Base-by-base conservation (phyloP, 768 basidiomycete species). In the Kwoniella dejecticola region DNA sequence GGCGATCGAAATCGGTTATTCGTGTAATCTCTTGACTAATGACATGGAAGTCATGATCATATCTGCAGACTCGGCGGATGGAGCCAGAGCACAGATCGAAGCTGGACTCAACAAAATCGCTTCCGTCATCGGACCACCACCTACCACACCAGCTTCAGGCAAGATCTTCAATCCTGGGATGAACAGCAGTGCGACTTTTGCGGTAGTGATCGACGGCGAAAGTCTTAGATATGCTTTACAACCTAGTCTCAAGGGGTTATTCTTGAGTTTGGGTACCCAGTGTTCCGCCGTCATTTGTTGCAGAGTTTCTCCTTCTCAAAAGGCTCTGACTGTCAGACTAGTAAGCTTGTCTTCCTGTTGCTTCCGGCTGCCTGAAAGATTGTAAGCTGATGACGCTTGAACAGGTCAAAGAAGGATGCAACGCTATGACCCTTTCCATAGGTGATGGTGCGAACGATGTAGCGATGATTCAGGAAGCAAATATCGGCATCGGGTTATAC, bases 401-500 rank as follows among this genome's bases (percentile, higher is more conserved):
- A 11, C 62, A 90, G 90, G 91, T 97, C 77, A 97, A 97, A 72
- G 92, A 97, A 69, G 95, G 95, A 10, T 86, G 89, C 47, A 88
- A 91, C 50, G 93, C 93, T 0, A 96, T 97, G 95, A 95, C 94
- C 1, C 79, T 98, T 27, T 90, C 94, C 0, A 98, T 99, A 55
- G 95, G 95, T 10, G 95, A 98, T 70, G 81, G 79, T n/a, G 95
- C 95, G 15, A 98, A 98, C 74, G 95, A 98, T 74, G 95, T 98
- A 23, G 93, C 94, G 5, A 98, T 98, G 95, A 98, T 98, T 60
- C 95, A 98, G 76, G 95, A 95, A 73, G 95, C 95, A n/a, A 93
- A 98, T 77, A 88, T 98, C 67, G 95, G 95, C 2, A 91, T 93
- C 73, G 95, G 95, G 21, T 81, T 98, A 26, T 85, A 91, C 68